Base-by-base conservation (phyloP, 2,329 filamentous ascomycete species). In the Ciborinia camelliae region DNA sequence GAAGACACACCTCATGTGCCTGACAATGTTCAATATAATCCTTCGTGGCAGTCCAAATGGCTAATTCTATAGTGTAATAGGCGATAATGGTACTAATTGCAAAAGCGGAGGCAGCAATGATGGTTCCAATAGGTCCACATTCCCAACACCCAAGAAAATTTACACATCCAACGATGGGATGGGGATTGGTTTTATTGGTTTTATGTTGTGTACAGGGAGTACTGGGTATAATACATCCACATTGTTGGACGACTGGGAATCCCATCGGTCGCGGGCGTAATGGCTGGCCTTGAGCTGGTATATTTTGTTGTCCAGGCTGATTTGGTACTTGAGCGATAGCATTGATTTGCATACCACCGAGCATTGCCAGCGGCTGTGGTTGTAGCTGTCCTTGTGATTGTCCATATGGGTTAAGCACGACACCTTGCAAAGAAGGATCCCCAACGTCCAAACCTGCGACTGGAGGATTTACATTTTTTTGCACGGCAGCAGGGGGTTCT, bases 21-120 rank as follows among this genome's bases (percentile, higher is more conserved):
- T 51, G 57, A 28, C 57, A 60, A 14, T 60, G 32, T n/a, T 60
- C 57, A 12, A 60, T 60, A 35, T 39, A 60, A 28, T 60, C 57
- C 18, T 60, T 47, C 12, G 48, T 62, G 20, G 59, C 59, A 12
- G 59, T 45, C 59, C 59, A 62, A 32, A 53, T 53, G 1, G 59
- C 59, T 6, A 53, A 12, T 14, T 62, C 45, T 4, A 62, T 18
- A 8, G 18, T 15, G 26, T 35, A 20, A 23, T 35, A 45, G 2
- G 48, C 28, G 9, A 53, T 5, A 15, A 53, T 2, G 12, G 12
- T 53, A 4, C 48, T 37, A 18, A 62, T 30, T 1, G 26, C 30
- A 12, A 50, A 50, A 37, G 57, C 8, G n/a, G 28, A 5, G 1
- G 15, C 9, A 10, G 47, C 26, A 26, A 47, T 4, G 3, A 45